Conservation (phyloP, 75 land plant species). For the Adiantum capillusveneris region DNA sequence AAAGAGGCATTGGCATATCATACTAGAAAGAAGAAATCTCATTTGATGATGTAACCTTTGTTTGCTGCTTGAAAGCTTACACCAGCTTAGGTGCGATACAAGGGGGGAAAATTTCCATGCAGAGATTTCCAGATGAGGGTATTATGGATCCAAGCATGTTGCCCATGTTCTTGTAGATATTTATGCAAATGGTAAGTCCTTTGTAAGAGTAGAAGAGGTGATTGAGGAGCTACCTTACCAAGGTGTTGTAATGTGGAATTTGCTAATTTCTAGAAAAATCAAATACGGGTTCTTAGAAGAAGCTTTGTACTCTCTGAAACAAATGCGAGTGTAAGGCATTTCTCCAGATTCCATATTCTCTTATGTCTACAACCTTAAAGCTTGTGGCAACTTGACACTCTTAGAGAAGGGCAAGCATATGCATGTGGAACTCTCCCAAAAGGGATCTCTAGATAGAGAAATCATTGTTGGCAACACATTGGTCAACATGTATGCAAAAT, state of each 20-base stretch:
- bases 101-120: slow-evolving; percentile 46
- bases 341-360: slow-evolving; percentile 47
- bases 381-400: slow-evolving; percentile 43
- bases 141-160: background rate
- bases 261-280: slow-evolving; percentile 54
- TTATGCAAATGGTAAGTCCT: slow-evolving; percentile 54
- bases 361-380: slow-evolving; percentile 50
- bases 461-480: slow-evolving; percentile 31
- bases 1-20: slow-evolving; percentile 39
- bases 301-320: slow-evolving; percentile 39
- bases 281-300: slow-evolving; percentile 43
- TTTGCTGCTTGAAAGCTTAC: slow-evolving; percentile 50
- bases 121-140: slow-evolving; percentile 14
- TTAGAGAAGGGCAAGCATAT: slow-evolving; percentile 41
- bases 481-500: slow-evolving; percentile 42
- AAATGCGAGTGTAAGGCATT: slow-evolving; percentile 39
- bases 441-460: slow-evolving; percentile 20
- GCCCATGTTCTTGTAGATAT: slow-evolving; percentile 67
- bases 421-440: slow-evolving; percentile 35
- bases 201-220: slow-evolving; percentile 33
- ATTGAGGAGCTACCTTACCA: slow-evolving; percentile 43
- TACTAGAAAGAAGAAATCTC: slow-evolving; percentile 27
- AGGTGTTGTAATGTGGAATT: slow-evolving; percentile 63
- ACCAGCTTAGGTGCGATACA: slow-evolving; percentile 29
- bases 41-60: slow-evolving; percentile 34